Evolutionary conservation across 2,329 filamentous ascomycete species (phyloP), one percentile per base, ranked within the genome.

Genomic region (Verticillium klebahnii): DNA sequence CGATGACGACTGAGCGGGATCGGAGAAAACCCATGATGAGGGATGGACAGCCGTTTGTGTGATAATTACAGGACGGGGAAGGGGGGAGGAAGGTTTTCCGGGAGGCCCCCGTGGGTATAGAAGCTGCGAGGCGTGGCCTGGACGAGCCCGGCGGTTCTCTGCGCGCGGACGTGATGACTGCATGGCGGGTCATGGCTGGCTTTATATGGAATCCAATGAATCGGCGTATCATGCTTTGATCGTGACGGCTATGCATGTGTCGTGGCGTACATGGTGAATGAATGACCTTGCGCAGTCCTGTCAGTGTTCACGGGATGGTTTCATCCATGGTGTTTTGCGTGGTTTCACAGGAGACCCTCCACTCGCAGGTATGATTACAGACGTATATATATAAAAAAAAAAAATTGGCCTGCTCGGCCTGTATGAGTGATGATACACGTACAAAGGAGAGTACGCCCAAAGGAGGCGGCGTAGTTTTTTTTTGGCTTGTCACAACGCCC

Each of bases 1-100:
- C 65, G 82, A 85, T 70, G 83, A 85, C 67, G 84, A 86, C 69
- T 85, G 78, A 75, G 74, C 54, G 62, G 6, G 23, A 40, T 11
- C 23, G 32, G 19, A 32, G 32, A 32, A 36, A 36, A 19, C 32
- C 55, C 36, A 32, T 17, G 17, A 56, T 37, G 55, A 56, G 31
- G n/a, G 55, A 56, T 17, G 31, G 31, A 36, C 55, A 36, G 55
- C 31, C 55, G 55, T 56, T 36, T 56, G 31, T 32, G 31, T 32
- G 31, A 56, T 36, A 56, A 56, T 36, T 36, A 32, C 29, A 56
- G 31, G 55, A 56, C n/a, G 31, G 55, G 31, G 55, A 34, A 15
- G 15, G 34, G 8, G 17, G 32, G 31, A 5, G 31, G 31, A 6
- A 56, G 55, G 32, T 50, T 36, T 36, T 36, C 34, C 34, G 9